Evolutionary conservation across 2,329 filamentous ascomycete genomes (phyloP).

Genomic region (Colletotrichum trifolii): DNA sequence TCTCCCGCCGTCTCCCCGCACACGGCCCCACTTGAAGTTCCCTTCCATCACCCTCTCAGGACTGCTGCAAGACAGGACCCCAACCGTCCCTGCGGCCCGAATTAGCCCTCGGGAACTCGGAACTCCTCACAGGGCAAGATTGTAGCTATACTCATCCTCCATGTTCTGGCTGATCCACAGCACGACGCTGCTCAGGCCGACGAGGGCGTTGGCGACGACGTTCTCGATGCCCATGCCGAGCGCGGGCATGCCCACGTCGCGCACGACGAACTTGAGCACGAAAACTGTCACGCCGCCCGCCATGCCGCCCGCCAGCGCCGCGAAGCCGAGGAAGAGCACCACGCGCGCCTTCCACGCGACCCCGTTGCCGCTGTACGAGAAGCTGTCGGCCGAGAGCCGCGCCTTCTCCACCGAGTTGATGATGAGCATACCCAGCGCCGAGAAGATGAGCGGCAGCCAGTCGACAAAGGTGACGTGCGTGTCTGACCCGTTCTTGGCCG

Average conservation of each 20-base stretch:
- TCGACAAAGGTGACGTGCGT: conserved; percentile 75
- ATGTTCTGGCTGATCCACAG: conserved; percentile 78
- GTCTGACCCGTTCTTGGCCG: conserved; percentile 66
- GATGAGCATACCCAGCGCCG: conserved; percentile 75
- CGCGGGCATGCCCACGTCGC: conserved; percentile 67
- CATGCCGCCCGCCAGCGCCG: conserved; percentile 73
- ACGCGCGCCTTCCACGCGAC: conserved; percentile 77
- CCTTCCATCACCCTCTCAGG: neutral
- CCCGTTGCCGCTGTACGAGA: conserved; percentile 70
- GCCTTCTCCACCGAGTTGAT: conserved; percentile 78
- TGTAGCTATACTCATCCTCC: conserved; percentile 78
- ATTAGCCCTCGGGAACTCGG: conserved; percentile 49
- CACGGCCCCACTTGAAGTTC: too few relatives aligned
- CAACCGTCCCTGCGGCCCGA: conserved; percentile 15
- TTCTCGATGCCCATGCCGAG: conserved; percentile 75
- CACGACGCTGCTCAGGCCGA: conserved; percentile 71
- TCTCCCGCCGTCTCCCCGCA: too few relatives aligned
- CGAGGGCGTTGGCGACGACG: conserved; percentile 72
- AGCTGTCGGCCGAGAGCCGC: conserved; percentile 71
- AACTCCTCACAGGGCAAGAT: conserved; percentile 73
- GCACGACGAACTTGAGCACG: conserved; percentile 72
- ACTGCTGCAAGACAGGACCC: conserved; percentile 11
- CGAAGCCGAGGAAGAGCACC: conserved; percentile 75
- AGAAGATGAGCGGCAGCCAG: conserved; percentile 77
- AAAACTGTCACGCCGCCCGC: conserved; percentile 76